Base-by-base conservation (phyloP, 768 basidiomycete species). In the Tricholoma terreum region DNA sequence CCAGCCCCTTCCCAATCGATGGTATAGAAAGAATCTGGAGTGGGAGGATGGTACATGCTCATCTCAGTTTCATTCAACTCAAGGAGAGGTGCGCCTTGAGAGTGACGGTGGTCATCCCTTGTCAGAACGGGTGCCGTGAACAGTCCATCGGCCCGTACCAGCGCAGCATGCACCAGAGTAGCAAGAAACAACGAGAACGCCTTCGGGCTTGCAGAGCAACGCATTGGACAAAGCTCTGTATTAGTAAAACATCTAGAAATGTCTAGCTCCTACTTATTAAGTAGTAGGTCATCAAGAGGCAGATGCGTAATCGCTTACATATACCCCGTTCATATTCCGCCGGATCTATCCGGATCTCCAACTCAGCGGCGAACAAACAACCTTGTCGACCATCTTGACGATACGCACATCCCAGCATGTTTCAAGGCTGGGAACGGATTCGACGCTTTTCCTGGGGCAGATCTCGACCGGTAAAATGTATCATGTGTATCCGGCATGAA, bases 11-110 rank as follows among this genome's bases (percentile, higher is more conserved):
- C 84, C 67, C 86, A 81, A 69, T 95, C 94, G 61, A 88, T 81
- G 12, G 89, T 85, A 71, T 84, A 92, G 70, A 93, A 96, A 2
- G 92, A 93, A 0, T 86, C 84, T 0, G 90, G 90, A 0, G 87
- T 89, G 0, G 86, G 85, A 0, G 75, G 68, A 68, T 94, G 92
- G 55, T 75, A 72, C 61, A 82, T 67, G 31, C 83, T 74, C 49
- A 94, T 73, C 54, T 88, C 84, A 0, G 89, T 88, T 67, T 94
- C 94, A 69, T 95, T 91, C 55, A 95, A 75, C 58, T 80, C 74
- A n/a, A 78, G 61, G 22, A 84, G 61, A 12, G 87, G 86, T 4
- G 77, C 77, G 1, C 66, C 79, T 55, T 80, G 74, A 42, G 74
- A 73, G 55, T 75, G 72, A 65, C 83, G 85, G 57, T 82, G 82